Conservation (phyloP, 345 rosid species). For the Garcia nutans region DNA sequence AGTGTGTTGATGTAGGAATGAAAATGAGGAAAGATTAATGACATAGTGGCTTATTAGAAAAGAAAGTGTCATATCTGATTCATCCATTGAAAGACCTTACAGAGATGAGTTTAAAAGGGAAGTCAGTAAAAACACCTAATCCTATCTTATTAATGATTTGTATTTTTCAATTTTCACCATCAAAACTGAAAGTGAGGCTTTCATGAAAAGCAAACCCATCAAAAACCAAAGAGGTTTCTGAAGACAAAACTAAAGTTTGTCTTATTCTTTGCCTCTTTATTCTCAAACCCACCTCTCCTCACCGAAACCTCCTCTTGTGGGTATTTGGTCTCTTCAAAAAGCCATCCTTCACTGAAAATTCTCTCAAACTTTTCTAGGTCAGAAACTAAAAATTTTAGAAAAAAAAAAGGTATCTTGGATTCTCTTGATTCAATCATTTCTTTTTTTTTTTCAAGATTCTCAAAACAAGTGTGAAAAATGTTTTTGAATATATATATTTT, state of each 20-base stretch:
- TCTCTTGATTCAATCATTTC: constrained; percentile 12
- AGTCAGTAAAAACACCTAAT: constrained; percentile 7
- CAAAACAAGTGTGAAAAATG: not conserved
- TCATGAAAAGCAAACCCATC: not conserved
- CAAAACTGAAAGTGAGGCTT: not conserved
- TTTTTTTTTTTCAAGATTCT: not conserved
- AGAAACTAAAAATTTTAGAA: constrained; percentile 17
- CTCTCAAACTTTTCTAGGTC: constrained; percentile 19
- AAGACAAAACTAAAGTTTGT: too few species aligned
- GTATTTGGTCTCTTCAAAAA: constrained; percentile 6
- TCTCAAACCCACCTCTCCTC: too few species aligned
- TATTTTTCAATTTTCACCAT: not conserved
- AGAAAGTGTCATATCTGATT: not conserved
- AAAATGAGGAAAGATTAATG: too few species aligned
- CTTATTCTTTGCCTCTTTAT: too few species aligned
- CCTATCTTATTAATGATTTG: not conserved
- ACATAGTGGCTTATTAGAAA: too few species aligned
- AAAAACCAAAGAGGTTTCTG: not conserved
- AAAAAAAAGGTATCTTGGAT: not conserved
- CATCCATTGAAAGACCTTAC: not conserved
- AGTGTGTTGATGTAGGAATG: too few species aligned
- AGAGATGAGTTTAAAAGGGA: not conserved
- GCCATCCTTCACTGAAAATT: constrained; percentile 5
- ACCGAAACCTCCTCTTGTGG: not conserved
- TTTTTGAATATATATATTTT: not conserved